Conservation (phyloP, 345 rosid genomes). For the Pistacia vera region DNA sequence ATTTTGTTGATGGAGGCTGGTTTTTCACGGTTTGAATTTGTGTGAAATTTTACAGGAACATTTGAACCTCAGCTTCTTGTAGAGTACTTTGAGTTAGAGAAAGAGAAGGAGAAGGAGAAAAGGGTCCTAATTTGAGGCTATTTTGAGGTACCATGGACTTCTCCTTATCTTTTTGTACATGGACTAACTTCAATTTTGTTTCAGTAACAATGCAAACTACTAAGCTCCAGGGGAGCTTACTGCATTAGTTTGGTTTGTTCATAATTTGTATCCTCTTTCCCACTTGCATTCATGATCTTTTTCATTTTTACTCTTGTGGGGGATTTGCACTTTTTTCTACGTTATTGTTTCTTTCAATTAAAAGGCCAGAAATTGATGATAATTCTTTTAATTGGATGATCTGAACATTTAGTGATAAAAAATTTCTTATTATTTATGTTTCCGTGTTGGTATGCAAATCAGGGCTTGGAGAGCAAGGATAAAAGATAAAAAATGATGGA, state of each 20-base stretch:
- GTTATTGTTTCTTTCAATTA: background rate
- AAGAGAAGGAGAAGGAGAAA: background rate
- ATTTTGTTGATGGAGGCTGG: background rate
- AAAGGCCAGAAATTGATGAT: background rate
- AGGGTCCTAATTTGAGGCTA: background rate
- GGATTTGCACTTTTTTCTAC: background rate
- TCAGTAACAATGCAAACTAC: background rate
- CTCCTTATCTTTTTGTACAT: background rate
- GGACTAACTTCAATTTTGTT: background rate
- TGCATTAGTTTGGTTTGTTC: background rate
- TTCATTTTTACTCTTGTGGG: background rate
- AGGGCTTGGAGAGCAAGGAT: conserved; percentile 10
- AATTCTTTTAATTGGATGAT: background rate
- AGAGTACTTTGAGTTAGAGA: background rate
- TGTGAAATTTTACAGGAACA: background rate
- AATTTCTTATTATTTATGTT: background rate
- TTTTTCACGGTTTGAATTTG: background rate
- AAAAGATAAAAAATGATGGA: conserved; percentile 33
- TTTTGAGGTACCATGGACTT: background rate
- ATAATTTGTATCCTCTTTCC: background rate
- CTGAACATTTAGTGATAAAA: too few species aligned
- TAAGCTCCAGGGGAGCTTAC: background rate
- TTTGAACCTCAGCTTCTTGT: background rate
- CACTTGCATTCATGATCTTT: background rate
- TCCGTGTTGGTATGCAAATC: background rate